phyloP scores from a whole-genome alignment of 2,329 filamentous ascomycete species.

The Colletotrichum endophyticum region DNA sequence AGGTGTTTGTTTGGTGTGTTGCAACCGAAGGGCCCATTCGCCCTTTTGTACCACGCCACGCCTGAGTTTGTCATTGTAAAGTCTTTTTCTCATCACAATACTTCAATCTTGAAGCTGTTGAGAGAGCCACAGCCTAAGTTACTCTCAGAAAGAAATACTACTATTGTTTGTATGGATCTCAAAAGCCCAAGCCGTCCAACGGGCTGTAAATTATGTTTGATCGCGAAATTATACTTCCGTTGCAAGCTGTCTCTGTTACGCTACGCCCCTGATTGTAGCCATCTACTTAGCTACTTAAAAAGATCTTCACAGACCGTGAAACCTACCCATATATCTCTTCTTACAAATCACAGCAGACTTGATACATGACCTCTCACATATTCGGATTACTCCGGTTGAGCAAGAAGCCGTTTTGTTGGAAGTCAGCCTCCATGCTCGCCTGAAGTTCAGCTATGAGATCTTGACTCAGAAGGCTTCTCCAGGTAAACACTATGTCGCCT shows the following conservation, averaged over 20 bases:
- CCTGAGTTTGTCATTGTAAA: not conserved
- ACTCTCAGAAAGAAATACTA: not conserved
- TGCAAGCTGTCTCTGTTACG: not conserved
- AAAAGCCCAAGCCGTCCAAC: not conserved
- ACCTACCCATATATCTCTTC: too few species aligned
- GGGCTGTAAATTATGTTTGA: not conserved
- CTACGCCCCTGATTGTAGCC: not conserved
- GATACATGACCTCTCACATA: not conserved
- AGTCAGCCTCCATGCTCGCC: not conserved
- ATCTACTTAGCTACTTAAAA: not conserved
- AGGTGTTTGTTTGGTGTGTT: not conserved
- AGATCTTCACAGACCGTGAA: too few species aligned
- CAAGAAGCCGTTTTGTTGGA: not conserved
- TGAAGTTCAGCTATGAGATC: not conserved
- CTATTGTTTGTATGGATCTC: not conserved
- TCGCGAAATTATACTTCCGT: accelerated
- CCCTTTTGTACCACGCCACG: not conserved
- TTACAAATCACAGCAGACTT: not conserved
- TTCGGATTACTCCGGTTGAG: too few species aligned
- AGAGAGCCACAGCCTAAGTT: not conserved
- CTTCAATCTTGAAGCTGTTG: not conserved
- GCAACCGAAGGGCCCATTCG: too few species aligned
- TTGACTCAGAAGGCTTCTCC: not conserved
- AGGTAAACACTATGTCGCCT: not conserved
- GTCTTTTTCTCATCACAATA: not conserved